Conservation (phyloP, 495 filamentous ascomycete genomes). For the Aspergillus cristatus region DNA sequence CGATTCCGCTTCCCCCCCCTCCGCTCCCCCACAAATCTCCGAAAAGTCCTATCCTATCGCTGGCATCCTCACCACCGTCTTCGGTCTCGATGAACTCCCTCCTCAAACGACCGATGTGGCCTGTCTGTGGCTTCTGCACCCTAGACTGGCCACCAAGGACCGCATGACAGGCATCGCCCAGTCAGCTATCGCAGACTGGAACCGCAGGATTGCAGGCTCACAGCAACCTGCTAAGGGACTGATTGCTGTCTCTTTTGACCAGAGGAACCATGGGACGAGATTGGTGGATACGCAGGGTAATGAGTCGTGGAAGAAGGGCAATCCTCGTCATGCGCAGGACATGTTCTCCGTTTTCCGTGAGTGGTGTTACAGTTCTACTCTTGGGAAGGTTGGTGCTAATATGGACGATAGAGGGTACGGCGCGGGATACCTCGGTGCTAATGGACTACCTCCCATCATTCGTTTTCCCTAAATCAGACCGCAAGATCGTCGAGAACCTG, state of each 20-base stretch:
- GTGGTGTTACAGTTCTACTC: constrained; percentile 9
- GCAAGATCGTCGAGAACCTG: constrained; percentile 57
- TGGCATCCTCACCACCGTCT: constrained; percentile 67
- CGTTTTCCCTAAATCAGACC: constrained; percentile 48
- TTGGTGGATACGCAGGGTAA: constrained; percentile 52
- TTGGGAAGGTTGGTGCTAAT: too few species aligned
- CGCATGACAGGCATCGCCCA: constrained; percentile 57
- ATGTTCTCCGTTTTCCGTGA: constrained; percentile 64
- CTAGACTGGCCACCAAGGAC: constrained; percentile 56
- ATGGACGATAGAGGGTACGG: constrained; percentile 52
- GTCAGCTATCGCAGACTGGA: constrained; percentile 50
- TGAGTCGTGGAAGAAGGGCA: constrained; percentile 69
- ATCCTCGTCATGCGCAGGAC: constrained; percentile 75
- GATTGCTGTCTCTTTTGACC: constrained; percentile 77
- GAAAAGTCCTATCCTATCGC: constrained; percentile 54
- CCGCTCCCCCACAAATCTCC: constrained; percentile 42
- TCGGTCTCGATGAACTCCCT: constrained; percentile 67
- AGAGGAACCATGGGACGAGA: constrained; percentile 79
- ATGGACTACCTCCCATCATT: constrained; percentile 71
- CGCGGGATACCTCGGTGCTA: constrained; percentile 59
- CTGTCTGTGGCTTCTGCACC: constrained; percentile 82
- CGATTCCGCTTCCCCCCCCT: constrained; percentile 14
- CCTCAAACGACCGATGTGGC: constrained; percentile 43
- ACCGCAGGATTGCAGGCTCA: constrained; percentile 26
- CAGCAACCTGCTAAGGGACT: constrained; percentile 38